phyloP scores from a whole-genome alignment of 1,284 basidiomycete genomes.

The Clitocybe nebularis region DNA sequence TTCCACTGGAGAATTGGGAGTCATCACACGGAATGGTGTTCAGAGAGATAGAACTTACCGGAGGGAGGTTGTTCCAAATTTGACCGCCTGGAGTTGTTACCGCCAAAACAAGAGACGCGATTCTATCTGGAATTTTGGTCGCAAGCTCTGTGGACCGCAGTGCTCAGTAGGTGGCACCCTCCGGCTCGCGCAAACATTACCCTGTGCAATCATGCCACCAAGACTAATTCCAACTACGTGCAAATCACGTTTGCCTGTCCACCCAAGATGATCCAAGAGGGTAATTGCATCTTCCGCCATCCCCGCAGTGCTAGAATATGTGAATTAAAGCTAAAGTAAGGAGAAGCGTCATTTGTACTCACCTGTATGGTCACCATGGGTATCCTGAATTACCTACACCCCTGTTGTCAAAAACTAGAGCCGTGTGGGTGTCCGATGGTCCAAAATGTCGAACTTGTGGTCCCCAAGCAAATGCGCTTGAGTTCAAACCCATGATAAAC shows the following conservation, averaged over 20 bases:
- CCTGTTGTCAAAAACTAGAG: constrained; percentile 84
- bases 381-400: constrained; percentile 78
- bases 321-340: constrained; percentile 3
- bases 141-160: constrained; percentile 50
- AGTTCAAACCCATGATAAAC: constrained; percentile 75
- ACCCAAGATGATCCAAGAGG: constrained; percentile 70
- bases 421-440: constrained; percentile 45
- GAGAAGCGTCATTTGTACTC: constrained; percentile 14
- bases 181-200: constrained; percentile 26
- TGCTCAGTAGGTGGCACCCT: neutral
- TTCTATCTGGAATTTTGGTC: constrained; percentile 59
- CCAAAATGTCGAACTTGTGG: constrained; percentile 59
- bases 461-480: constrained; percentile 60
- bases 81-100: constrained; percentile 70
- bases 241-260: constrained; percentile 59
- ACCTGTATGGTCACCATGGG: constrained; percentile 70
- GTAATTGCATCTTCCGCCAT: constrained; percentile 79
- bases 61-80: constrained; percentile 54
- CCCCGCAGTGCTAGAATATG: constrained; percentile 52
- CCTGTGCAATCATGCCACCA: constrained; percentile 86
- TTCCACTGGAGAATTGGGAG: constrained; percentile 30
- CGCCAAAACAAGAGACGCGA: constrained; percentile 61
- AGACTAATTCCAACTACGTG: constrained; percentile 80
- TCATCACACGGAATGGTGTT: neutral
- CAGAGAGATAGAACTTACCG: constrained; percentile 35